phyloP scores from a whole-genome alignment of 2,329 filamentous ascomycete species.

The Neonectria magnoliae region DNA sequence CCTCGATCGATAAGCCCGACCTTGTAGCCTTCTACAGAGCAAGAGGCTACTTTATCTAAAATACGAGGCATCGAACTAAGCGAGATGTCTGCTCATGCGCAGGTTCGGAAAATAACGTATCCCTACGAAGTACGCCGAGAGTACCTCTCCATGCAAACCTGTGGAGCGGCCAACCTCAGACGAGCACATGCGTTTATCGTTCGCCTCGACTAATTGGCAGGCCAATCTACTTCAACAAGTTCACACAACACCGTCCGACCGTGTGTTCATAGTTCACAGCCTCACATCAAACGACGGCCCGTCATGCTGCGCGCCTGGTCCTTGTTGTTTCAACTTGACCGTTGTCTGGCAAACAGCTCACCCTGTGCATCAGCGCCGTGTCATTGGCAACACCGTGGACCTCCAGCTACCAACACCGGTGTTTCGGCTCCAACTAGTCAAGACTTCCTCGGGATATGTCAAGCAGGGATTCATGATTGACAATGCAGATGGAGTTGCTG shows the following conservation, averaged over 20 bases:
- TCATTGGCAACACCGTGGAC: background rate
- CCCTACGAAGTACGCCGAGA: background rate
- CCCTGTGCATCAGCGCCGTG: background rate
- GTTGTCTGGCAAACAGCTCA: background rate
- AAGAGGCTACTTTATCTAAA: background rate
- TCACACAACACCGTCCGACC: background rate
- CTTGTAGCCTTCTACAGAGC: background rate
- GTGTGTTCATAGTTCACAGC: background rate
- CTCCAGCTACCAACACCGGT: constrained; percentile 23
- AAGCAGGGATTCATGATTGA: constrained; percentile 4
- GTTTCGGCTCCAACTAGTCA: constrained; percentile 29
- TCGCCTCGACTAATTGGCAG: background rate
- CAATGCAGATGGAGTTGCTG: background rate
- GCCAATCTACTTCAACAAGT: background rate
- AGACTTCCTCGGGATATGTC: constrained; percentile 17
- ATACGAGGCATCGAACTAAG: background rate
- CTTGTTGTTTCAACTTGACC: constrained; percentile 19
- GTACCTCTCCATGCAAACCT: background rate
- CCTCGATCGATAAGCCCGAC: background rate
- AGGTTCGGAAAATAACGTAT: background rate
- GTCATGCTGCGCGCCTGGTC: background rate
- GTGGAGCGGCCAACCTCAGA: background rate
- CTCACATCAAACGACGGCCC: background rate
- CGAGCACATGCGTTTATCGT: background rate
- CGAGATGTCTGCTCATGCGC: background rate